Percentiles rank a stretch among this genome's conserved stretches.
These are phyloP conservation scores for Peronospora destructor DNA, from an alignment of 352 stramenopile species.

Conservation along the genomic window DNA sequence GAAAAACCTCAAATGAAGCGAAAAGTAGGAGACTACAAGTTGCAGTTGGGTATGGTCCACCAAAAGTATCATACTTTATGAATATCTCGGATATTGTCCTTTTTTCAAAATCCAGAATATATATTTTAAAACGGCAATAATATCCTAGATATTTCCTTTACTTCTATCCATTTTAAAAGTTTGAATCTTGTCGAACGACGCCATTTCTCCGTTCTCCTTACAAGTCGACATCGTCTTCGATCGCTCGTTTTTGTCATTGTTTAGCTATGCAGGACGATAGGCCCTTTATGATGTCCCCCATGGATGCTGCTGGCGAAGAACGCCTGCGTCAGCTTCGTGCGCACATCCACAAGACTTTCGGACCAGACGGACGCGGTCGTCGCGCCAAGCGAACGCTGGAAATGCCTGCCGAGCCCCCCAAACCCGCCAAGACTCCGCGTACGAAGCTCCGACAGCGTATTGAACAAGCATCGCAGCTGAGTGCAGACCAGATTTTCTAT, in stretches of 20 bases:
- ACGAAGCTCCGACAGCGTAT: slow-evolving; percentile 50
- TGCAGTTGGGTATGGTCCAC: slow-evolving; percentile 9
- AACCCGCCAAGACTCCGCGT: slow-evolving; percentile 21
- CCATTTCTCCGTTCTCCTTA: slow-evolving; percentile 8
- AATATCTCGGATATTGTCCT: no score
- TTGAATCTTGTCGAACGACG: slow-evolving; percentile 18
- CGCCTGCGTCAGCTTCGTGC: slow-evolving; percentile 34
- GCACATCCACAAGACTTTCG: slow-evolving; percentile 42
- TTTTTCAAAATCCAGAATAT: not conserved
- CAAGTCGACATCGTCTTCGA: not conserved
- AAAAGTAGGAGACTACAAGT: slow-evolving; percentile 26
- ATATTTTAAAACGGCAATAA: no score
- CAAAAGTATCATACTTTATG: no score
- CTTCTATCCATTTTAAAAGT: slow-evolving; percentile 18
- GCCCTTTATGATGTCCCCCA: slow-evolving; percentile 41
- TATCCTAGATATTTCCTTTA: not conserved
- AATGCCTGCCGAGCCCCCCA: slow-evolving; percentile 10
- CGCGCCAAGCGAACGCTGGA: slow-evolving; percentile 22
- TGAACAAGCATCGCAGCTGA: slow-evolving; percentile 33
- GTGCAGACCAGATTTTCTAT: slow-evolving; percentile 58
- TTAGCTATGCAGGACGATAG: slow-evolving; percentile 18
- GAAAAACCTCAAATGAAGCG: slow-evolving; percentile 7
- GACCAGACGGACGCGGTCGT: slow-evolving; percentile 13
- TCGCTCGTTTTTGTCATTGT: not conserved
- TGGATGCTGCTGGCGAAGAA: slow-evolving; percentile 35